These are phyloP conservation scores for Trichocladium antarcticum DNA, from an alignment of 495 filamentous ascomycete species.

Conservation along the genomic window DNA sequence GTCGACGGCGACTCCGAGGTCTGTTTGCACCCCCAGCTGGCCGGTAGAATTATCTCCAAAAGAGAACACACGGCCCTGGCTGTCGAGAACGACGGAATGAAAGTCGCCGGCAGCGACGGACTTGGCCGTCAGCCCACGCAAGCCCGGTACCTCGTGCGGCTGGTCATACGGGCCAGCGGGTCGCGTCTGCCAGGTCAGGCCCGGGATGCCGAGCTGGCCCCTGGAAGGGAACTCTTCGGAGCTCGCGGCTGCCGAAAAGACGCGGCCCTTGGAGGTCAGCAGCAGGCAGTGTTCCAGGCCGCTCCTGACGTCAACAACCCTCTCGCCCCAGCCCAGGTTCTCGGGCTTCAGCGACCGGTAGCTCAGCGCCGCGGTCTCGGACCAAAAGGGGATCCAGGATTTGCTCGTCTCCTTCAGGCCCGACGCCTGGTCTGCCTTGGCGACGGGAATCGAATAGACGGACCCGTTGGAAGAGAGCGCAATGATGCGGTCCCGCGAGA, in stretches of 20 bases:
- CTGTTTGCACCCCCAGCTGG: constrained; percentile 68
- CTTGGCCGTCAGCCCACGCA: constrained; percentile 47
- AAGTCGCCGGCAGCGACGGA: constrained; percentile 76
- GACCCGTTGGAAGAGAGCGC: constrained; percentile 65
- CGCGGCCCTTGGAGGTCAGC: constrained; percentile 71
- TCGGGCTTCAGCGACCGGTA: constrained; percentile 61
- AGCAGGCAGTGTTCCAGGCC: constrained; percentile 79
- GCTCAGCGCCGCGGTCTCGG: constrained; percentile 36
- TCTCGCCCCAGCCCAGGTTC: constrained; percentile 61
- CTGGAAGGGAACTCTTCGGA: constrained; percentile 64
- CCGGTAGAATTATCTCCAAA: constrained; percentile 88
- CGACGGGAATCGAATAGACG: constrained; percentile 79
- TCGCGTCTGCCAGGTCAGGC: constrained; percentile 65
- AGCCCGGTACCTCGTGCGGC: constrained; percentile 52
- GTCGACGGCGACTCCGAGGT: constrained; percentile 50
- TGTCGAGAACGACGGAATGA: constrained; percentile 70
- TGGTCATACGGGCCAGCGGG: constrained; percentile 69
- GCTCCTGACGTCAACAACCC: constrained; percentile 56
- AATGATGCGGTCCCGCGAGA: constrained; percentile 74
- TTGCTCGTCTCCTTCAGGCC: constrained; percentile 47
- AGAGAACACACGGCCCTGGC: constrained; percentile 63
- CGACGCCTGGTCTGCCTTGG: constrained; percentile 52
- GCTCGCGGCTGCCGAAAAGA: constrained; percentile 74
- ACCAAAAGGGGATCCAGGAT: constrained; percentile 68
- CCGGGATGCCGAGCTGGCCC: constrained; percentile 80